Conservation (phyloP, 352 stramenopile species). For the Pythium rhizo-oryzae region DNA sequence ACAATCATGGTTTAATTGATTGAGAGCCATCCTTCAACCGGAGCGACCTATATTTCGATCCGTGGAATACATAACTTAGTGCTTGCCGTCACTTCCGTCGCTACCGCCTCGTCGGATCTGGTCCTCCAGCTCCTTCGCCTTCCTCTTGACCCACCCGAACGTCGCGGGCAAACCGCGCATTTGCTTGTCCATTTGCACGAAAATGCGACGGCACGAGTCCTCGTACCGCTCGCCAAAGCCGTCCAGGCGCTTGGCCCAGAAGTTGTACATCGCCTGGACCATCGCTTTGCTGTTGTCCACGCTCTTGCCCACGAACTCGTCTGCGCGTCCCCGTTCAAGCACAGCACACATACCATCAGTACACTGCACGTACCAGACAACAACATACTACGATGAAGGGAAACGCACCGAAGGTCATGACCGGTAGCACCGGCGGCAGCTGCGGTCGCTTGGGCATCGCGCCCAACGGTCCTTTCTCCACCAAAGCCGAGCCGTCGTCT, state of each 20-base stretch:
- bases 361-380: background rate
- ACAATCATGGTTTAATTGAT: conserved; percentile 18
- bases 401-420: conserved; percentile 50
- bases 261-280: conserved; percentile 63
- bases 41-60: background rate
- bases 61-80: conserved; percentile 3
- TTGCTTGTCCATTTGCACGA: conserved; percentile 73
- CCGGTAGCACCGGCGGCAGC: conserved; percentile 40
- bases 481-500: conserved; percentile 36
- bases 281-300: conserved; percentile 59
- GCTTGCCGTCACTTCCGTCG: background rate
- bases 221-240: conserved; percentile 68
- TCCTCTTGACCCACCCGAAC: conserved; percentile 17
- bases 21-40: background rate
- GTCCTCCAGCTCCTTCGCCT: conserved; percentile 28
- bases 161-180: conserved; percentile 19
- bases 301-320: conserved; percentile 43
- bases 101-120: conserved; percentile 19
- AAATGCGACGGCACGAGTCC: conserved; percentile 60
- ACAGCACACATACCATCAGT: background rate
- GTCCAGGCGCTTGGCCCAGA: conserved; percentile 68
- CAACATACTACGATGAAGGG: background rate
- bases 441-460: conserved; percentile 40
- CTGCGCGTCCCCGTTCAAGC: conserved; percentile 13
- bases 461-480: conserved; percentile 53